Evolutionary conservation across 495 filamentous ascomycete genomes (phyloP).

Genomic region (Penicillium ucsense): DNA sequence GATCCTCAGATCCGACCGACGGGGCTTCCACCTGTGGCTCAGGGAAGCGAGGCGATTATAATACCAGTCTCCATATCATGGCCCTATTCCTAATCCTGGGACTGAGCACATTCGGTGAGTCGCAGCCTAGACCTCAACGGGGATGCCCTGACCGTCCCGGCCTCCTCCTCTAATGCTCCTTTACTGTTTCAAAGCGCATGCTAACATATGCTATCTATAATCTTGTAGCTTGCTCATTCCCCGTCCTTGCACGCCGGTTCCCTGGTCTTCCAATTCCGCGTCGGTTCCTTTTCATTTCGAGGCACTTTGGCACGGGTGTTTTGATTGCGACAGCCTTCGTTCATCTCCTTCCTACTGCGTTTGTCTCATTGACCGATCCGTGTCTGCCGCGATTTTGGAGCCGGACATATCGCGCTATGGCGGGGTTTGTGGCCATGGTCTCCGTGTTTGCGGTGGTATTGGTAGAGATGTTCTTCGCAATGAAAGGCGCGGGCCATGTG

Average conservation of each 20-base stretch:
- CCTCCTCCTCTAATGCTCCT: too few relatives aligned
- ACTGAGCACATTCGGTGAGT: constrained; percentile 61
- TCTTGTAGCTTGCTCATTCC: constrained; percentile 41
- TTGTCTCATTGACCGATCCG: constrained; percentile 67
- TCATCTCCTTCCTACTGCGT: constrained; percentile 74
- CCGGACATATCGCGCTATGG: constrained; percentile 61
- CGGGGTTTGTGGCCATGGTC: constrained; percentile 69
- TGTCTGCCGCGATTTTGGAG: constrained; percentile 72
- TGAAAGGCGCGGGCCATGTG: constrained; percentile 42
- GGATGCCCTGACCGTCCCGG: too few relatives aligned
- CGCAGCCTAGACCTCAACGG: too few relatives aligned
- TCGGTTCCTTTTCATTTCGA: constrained; percentile 59
- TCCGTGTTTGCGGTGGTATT: constrained; percentile 64
- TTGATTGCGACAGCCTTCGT: constrained; percentile 86
- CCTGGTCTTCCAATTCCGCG: constrained; percentile 38
- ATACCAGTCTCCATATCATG: constrained; percentile 60
- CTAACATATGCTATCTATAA: constrained; percentile 2
- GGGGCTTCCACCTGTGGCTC: constrained; percentile 49
- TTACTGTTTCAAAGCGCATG: too few relatives aligned
- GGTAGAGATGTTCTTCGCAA: constrained; percentile 68
- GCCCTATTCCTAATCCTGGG: constrained; percentile 68
- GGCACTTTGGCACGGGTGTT: constrained; percentile 81
- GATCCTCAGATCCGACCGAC: constrained; percentile 7
- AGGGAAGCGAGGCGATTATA: constrained; percentile 47
- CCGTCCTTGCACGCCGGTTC: constrained; percentile 43